Evolutionary conservation across 345 rosid genomes (phyloP).

Genomic region (Cardamine resedifolia): DNA sequence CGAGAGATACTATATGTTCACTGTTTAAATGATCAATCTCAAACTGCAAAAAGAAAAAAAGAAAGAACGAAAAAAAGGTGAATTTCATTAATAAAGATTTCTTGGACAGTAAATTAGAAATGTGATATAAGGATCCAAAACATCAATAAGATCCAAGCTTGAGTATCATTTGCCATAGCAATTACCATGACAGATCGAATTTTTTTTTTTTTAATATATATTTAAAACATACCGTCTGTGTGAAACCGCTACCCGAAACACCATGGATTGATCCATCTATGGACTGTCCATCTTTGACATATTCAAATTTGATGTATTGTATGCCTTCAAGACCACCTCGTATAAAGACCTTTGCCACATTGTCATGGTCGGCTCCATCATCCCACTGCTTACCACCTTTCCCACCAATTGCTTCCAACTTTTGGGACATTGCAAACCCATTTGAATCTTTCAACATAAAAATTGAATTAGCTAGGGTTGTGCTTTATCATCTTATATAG

Average conservation of each 20-base stretch:
- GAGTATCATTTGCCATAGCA: not conserved
- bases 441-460: not conserved
- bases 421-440: constrained; percentile 1
- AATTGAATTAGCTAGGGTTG: not conserved
- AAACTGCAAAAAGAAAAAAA: constrained; percentile 4
- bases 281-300: not conserved
- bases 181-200: not conserved
- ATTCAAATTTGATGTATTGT: constrained; percentile 6
- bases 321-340: constrained; percentile 7
- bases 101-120: not conserved
- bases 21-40: constrained; percentile 11
- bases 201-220: not conserved
- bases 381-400: not conserved
- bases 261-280: not conserved
- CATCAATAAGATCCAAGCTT: not conserved
- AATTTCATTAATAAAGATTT: not conserved
- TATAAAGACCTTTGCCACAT: not conserved
- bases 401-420: not conserved
- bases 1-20: constrained; percentile 25
- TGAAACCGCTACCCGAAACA: not conserved
- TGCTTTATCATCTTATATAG: no score
- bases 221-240: constrained; percentile 2
- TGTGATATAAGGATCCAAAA: not conserved
- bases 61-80: no score
- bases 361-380: not conserved